Percentiles rank a stretch among this genome's conserved stretches.
Evolutionary conservation across 2,329 filamentous ascomycete genomes (phyloP).

Genomic region (Arthrobotrys iridis): DNA sequence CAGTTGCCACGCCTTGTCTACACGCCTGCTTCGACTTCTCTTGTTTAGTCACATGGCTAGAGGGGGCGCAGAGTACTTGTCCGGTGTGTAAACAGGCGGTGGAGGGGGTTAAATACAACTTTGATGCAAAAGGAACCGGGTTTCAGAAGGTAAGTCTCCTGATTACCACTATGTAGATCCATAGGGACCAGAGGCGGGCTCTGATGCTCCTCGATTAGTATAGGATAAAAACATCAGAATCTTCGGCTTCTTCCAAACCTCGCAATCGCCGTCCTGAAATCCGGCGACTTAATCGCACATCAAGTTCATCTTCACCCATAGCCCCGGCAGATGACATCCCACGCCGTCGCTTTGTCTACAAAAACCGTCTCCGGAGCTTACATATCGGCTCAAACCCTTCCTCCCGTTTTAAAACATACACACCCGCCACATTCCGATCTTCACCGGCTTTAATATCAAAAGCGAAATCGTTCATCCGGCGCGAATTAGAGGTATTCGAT

Average conservation of each 20-base stretch:
- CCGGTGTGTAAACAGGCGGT: constrained; percentile 50
- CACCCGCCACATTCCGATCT: constrained; percentile 71
- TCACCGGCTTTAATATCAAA: constrained; percentile 77
- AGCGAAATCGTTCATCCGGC: constrained; percentile 81
- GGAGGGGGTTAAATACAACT: constrained; percentile 46
- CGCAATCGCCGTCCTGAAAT: constrained; percentile 17
- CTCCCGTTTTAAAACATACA: constrained; percentile 80
- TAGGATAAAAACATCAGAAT: constrained; percentile 22
- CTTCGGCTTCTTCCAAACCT: constrained; percentile 1
- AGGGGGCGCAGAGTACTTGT: constrained; percentile 37
- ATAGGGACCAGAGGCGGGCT: not conserved
- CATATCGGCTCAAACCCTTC: constrained; percentile 83
- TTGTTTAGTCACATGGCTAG: constrained; percentile 49
- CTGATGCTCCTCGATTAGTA: constrained; percentile 25
- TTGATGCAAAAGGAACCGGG: constrained; percentile 35
- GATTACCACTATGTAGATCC: not conserved
- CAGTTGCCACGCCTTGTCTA: constrained; percentile 44
- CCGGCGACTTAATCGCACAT: not conserved
- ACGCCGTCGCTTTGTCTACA: constrained; percentile 77
- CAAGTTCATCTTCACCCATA: not conserved
- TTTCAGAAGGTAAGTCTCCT: constrained; percentile 46
- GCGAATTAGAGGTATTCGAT: constrained; percentile 84
- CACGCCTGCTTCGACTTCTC: constrained; percentile 54
- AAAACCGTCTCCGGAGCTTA: constrained; percentile 75
- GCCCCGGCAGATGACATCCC: constrained; percentile 62